Base-by-base conservation (phyloP, 768 basidiomycete genomes). In the Mycena polygramma region DNA sequence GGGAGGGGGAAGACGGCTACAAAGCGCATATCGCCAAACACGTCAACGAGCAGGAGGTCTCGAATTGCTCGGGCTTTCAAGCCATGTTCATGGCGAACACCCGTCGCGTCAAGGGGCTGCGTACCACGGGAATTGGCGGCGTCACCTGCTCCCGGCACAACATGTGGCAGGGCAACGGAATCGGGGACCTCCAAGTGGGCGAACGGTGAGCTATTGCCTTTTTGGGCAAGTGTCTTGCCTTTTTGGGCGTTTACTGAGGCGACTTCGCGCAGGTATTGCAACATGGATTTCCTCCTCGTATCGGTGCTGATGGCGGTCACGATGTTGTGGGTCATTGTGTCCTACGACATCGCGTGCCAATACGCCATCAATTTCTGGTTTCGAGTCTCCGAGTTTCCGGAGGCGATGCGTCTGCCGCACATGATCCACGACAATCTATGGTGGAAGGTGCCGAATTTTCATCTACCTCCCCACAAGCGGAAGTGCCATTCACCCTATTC, bases 171-270 rank as follows among this genome's bases (percentile, higher is more conserved):
- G 62, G 48, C 0, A 39, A 66, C 13, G 72, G 66, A 0, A 54
- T 77, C 0, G 76, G 58, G 0, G 72, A 77, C 30, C 43, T 77
- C 0, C 75, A 77, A 57, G 71, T 74, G 19, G 75, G 76, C 1
- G 70, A 77, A 13, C 51, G 63, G 65, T 66, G 24, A 4, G 46
- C 64, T 30, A 30, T 30, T 30, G 30, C 6, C 35, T 30, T 6
- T 51, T 53, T 30, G 30, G 30, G 30, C 30, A 30, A 30, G 30
- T 30, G 30, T 48, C 35, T 30, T 30, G 35, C 35, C 30, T 30
- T 30, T 6, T 51, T 53, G 30, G 30, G 30, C 30, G 30, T 30
- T 48, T 36, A 35, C 20, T 30, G 6, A 35, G 17, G 17, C 26
- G 13, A 37, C 10, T 4, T 14, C 9, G 26, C 6, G 14, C 26